Evolutionary conservation across 805 yeast species (phyloP), one percentile per base, ranked within the genome.

Genomic region (Starmerella floricola): DNA sequence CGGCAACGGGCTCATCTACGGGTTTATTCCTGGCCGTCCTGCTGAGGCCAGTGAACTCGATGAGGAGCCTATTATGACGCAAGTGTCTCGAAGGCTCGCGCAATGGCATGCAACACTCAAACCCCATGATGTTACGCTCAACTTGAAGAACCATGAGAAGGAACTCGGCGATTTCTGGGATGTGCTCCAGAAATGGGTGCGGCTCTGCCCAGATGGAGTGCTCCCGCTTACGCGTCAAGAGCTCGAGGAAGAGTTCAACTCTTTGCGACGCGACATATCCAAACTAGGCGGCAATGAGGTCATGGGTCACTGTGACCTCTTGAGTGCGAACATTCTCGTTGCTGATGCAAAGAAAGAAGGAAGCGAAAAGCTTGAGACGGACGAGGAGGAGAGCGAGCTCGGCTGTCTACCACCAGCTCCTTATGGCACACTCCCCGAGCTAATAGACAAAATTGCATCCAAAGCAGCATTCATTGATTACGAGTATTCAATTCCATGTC

Each of bases 1-100:
- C 52, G 72, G 74, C 27, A 80, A 80, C 57, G 91, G 91, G 0
- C 65, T 80, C 33, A 71, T 80, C 11, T 80, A 80, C 54, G 86
- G 83, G 5, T 80, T 64, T 53, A 64, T 78, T 8, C 71, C 73
- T 1, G 91, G 91, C 8, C 56, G 78, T 23, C 70, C 87, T 0
- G 62, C 78, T 28, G 64, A 68, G 4, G 71, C 76, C 6, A 60
- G 63, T 12, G 83, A 80, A 51, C 62, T 80, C 43, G 62, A 71
- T 24, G 51, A 66, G 34, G 65, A 65, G 3, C 49, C 54, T 12
- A 47, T 79, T 12, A 77, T 67, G 59, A 74, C 73, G 1, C 66
- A 72, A 18, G 74, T 81, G 18, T 80, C 87, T 0, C 72, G 71
- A 34, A 72, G 73, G 46, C 65, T 81, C 36, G 87, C 85, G 2